A percentile compares a stretch with the other conserved stretches of the same genome.
phyloP scores from a whole-genome alignment of 805 yeast species.

The Barnettozyma vustinii region DNA sequence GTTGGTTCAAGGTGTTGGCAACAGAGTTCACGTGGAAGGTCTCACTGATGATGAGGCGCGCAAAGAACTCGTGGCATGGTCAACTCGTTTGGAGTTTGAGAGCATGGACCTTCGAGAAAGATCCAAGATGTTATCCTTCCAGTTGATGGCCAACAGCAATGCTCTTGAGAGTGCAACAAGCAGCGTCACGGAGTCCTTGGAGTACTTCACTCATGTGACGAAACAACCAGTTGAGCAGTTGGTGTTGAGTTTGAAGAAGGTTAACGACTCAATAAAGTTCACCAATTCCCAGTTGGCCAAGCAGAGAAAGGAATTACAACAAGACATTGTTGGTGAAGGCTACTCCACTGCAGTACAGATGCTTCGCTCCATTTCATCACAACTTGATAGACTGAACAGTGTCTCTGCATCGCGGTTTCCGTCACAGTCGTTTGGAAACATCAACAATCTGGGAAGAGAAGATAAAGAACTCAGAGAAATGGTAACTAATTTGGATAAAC shows the following conservation, averaged over 20 bases:
- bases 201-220: background rate
- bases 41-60: slow-evolving; percentile 24
- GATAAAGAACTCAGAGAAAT: background rate
- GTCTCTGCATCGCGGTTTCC: background rate
- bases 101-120: slow-evolving; percentile 37
- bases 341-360: slow-evolving; percentile 3
- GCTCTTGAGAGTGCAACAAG: background rate
- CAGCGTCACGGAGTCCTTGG: background rate
- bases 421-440: background rate
- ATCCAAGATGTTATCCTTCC: slow-evolving; percentile 14
- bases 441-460: background rate
- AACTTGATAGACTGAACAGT: slow-evolving; percentile 2
- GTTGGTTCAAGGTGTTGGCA: background rate
- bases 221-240: slow-evolving; percentile 5
- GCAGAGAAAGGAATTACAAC: slow-evolving; percentile 3
- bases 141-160: slow-evolving; percentile 13
- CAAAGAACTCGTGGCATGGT: slow-evolving; percentile 41
- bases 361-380: slow-evolving; percentile 8
- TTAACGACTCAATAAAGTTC: background rate
- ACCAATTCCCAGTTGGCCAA: slow-evolving; percentile 1
- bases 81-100: slow-evolving; percentile 45
- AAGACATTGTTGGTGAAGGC: slow-evolving; percentile 2
- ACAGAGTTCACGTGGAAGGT: slow-evolving; percentile 7
- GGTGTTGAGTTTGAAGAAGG: slow-evolving; percentile 1
- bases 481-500: background rate